Percentiles rank a stretch among this genome's conserved stretches.
Evolutionary conservation across 148 eudicot species (phyloP).

Genomic region (Chenopodium berlandieri): DNA sequence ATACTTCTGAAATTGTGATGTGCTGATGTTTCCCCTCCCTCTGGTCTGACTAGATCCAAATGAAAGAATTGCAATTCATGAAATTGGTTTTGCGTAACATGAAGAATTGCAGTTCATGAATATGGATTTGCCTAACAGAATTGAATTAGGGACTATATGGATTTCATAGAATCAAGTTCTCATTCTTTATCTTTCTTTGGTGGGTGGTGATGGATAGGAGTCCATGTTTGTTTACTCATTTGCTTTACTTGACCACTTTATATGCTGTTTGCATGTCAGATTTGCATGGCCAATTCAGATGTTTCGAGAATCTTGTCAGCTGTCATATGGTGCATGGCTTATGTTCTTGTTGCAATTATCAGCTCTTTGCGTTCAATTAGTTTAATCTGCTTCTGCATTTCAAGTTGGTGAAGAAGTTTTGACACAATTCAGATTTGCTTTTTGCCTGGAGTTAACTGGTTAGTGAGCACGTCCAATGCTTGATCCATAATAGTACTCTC

Average conservation of each 20-base stretch:
- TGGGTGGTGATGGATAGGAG: background rate
- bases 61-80: background rate
- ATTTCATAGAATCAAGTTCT: background rate
- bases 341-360: slow-evolving; percentile 34
- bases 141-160: background rate
- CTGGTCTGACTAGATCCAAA: background rate
- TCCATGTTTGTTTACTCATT: background rate
- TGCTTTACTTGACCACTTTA: background rate
- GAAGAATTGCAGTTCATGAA: background rate
- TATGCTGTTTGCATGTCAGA: slow-evolving; percentile 20
- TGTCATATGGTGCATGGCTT: slow-evolving; percentile 40
- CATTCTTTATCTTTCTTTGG: background rate
- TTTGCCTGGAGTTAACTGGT: slow-evolving; percentile 7
- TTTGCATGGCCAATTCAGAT: slow-evolving; percentile 33
- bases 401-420: slow-evolving; percentile 24
- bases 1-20: background rate
- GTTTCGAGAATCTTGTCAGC: slow-evolving; percentile 26
- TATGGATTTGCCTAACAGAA: background rate
- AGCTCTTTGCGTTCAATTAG: slow-evolving; percentile 26
- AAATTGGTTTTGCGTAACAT: background rate
- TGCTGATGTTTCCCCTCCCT: background rate
- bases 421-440: slow-evolving; percentile 7
- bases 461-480: slow-evolving; percentile 17
- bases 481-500: background rate
- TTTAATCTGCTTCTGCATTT: slow-evolving; percentile 29